These are phyloP conservation scores for Fusarium drepaniforme DNA, from an alignment of 2,329 filamentous ascomycete genomes.

Conservation along the genomic window DNA sequence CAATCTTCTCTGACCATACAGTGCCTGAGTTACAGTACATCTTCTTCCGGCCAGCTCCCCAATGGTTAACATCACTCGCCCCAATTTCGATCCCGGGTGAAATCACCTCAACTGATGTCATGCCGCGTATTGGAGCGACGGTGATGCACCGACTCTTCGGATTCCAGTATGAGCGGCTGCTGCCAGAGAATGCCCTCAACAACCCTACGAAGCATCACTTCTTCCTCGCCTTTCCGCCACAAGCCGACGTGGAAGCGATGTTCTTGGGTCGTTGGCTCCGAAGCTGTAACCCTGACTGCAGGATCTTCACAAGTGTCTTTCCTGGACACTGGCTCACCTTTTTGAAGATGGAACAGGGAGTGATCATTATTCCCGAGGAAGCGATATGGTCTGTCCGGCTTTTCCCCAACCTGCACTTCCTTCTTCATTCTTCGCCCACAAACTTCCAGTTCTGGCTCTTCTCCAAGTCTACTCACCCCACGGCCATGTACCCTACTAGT, in stretches of 20 bases:
- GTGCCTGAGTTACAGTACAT: constrained; percentile 48
- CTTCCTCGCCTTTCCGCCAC: constrained; percentile 63
- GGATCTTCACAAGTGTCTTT: constrained; percentile 55
- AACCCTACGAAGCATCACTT: constrained; percentile 48
- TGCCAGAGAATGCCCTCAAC: constrained; percentile 32
- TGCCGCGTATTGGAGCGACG: constrained; percentile 33
- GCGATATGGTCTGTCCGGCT: constrained; percentile 52
- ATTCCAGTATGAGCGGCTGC: constrained; percentile 49
- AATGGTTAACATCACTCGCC: constrained; percentile 40
- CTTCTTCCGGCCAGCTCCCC: constrained; percentile 49
- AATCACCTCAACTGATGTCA: constrained; percentile 6
- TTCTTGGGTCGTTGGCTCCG: constrained; percentile 61
- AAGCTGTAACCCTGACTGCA: constrained; percentile 53
- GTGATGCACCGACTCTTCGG: constrained; percentile 47
- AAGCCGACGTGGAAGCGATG: constrained; percentile 48
- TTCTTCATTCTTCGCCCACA: constrained; percentile 47
- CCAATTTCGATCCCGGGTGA: constrained; percentile 33
- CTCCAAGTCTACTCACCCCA: constrained; percentile 45
- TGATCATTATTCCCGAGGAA: constrained; percentile 61
- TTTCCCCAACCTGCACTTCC: constrained; percentile 52
- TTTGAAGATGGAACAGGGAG: constrained; percentile 41
- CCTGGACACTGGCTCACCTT: constrained; percentile 64
- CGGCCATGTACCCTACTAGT: constrained; percentile 25
- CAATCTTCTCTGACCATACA: not conserved
- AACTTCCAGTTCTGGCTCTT: constrained; percentile 57